Conservation (phyloP, 768 basidiomycete genomes). For the Termitomyces sp. region DNA sequence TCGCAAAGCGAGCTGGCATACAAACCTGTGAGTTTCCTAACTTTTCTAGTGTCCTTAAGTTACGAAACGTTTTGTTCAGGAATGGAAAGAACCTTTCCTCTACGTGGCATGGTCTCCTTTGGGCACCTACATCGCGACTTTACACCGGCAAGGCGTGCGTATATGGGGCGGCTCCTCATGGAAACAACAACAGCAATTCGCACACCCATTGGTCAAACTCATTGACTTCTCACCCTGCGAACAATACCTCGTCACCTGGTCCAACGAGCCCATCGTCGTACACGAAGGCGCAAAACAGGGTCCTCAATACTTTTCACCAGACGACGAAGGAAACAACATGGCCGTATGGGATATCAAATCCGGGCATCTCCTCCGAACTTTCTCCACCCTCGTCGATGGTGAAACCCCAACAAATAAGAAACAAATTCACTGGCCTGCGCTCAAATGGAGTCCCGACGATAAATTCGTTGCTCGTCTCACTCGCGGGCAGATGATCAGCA, state of each 20-base stretch:
- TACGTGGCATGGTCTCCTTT: constrained; percentile 97
- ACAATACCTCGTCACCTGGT: constrained; percentile 96
- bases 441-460: constrained; percentile 98
- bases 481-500: constrained; percentile 90
- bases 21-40: constrained; percentile 57
- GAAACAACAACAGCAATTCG: constrained; percentile 86
- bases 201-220: constrained; percentile 91
- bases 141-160: constrained; percentile 93
- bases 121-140: constrained; percentile 91
- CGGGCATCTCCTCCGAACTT: constrained; percentile 88
- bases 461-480: constrained; percentile 89
- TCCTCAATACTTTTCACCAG: constrained; percentile 82
- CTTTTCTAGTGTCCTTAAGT: not conserved
- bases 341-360: constrained; percentile 99
- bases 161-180: constrained; percentile 94
- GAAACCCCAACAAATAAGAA: constrained; percentile 63
- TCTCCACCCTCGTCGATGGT: constrained; percentile 61
- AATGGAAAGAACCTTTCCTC: constrained; percentile 85
- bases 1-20: constrained; percentile 80
- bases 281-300: constrained; percentile 79
- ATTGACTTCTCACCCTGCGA: constrained; percentile 98
- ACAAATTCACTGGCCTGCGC: constrained; percentile 89
- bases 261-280: constrained; percentile 87
- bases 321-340: constrained; percentile 95
- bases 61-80: constrained; percentile 38